phyloP scores from a whole-genome alignment of 768 basidiomycete species.

The Panus rudis region DNA sequence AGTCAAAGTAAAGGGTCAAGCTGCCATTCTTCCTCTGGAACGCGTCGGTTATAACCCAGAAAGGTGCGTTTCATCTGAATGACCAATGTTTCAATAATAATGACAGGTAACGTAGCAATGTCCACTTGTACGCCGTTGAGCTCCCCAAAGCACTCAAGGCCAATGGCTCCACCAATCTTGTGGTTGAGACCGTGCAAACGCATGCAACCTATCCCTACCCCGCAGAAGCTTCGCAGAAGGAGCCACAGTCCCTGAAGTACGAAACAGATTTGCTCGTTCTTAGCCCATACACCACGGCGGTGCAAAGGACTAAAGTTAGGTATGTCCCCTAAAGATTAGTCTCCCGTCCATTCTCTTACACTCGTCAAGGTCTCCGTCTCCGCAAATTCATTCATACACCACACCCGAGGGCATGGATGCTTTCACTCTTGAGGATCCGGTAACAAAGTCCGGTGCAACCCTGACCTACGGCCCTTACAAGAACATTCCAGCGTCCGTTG shows the following conservation, averaged over 20 bases:
- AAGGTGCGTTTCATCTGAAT: constrained; percentile 38
- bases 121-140: constrained; percentile 52
- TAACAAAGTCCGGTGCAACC: constrained; percentile 69
- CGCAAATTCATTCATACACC: constrained; percentile 66
- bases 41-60: constrained; percentile 41
- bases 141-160: constrained; percentile 53
- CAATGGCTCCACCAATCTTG: constrained; percentile 64
- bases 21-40: constrained; percentile 41
- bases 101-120: constrained; percentile 22
- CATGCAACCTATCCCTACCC: constrained; percentile 79
- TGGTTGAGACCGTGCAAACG: constrained; percentile 72
- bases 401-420: constrained; percentile 53
- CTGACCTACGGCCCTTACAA: constrained; percentile 88
- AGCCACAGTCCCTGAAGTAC: constrained; percentile 77
- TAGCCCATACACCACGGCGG: constrained; percentile 74
- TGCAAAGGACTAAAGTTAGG: constrained; percentile 87
- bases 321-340: neutral
- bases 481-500: constrained; percentile 60
- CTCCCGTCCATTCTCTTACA: neutral
- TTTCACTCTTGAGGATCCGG: constrained; percentile 54
- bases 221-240: constrained; percentile 60
- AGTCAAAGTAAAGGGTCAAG: constrained; percentile 71
- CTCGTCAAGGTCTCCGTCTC: constrained; percentile 52
- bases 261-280: constrained; percentile 70
- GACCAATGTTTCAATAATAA: neutral